A percentile compares a stretch with the other conserved stretches of the same genome.
These are phyloP conservation scores for Hamigera avellanea DNA, from an alignment of 495 filamentous ascomycete species.

Conservation along the genomic window DNA sequence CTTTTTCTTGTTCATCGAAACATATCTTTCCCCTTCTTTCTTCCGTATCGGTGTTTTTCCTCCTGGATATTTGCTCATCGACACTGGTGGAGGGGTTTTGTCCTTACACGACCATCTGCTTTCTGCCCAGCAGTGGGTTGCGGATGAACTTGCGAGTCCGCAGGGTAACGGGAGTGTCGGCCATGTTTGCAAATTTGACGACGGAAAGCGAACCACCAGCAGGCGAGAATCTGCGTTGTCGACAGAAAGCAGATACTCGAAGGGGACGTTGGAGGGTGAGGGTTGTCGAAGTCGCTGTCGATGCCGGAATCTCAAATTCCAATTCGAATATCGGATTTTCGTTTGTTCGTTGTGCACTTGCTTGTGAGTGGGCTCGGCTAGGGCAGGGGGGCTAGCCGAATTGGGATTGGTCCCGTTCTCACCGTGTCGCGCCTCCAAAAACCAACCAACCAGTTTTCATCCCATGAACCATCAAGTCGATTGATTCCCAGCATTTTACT, in stretches of 20 bases:
- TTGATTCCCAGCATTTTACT: no score
- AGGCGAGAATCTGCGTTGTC: conserved; percentile 7
- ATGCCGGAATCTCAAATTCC: conserved; percentile 11
- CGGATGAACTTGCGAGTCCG: conserved; percentile 99
- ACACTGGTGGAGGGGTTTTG: conserved; percentile 6
- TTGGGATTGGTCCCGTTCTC: conserved; percentile 7
- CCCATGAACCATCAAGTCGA: no score
- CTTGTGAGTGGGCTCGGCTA: conserved; percentile 34
- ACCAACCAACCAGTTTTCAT: no score
- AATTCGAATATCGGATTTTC: conserved; percentile 25
- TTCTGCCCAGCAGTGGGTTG: conserved; percentile 95
- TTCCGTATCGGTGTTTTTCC: conserved; percentile 3
- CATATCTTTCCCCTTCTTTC: conserved; percentile 1
- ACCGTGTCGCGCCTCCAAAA: no score
- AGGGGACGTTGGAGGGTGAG: conserved; percentile 5
- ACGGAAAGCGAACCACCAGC: conserved; percentile 8
- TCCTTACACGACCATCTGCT: conserved; percentile 99
- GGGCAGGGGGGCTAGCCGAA: conserved; percentile 16
- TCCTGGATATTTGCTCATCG: not conserved
- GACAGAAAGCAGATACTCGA: conserved; percentile 12
- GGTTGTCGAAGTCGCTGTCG: conserved; percentile 18
- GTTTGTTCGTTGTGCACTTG: conserved; percentile 16
- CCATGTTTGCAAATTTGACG: conserved; percentile 57
- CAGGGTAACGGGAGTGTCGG: conserved; percentile 86
- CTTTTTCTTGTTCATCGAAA: conserved; percentile 1